phyloP scores from a whole-genome alignment of 768 basidiomycete species.

The Cytidiella melzeri region DNA sequence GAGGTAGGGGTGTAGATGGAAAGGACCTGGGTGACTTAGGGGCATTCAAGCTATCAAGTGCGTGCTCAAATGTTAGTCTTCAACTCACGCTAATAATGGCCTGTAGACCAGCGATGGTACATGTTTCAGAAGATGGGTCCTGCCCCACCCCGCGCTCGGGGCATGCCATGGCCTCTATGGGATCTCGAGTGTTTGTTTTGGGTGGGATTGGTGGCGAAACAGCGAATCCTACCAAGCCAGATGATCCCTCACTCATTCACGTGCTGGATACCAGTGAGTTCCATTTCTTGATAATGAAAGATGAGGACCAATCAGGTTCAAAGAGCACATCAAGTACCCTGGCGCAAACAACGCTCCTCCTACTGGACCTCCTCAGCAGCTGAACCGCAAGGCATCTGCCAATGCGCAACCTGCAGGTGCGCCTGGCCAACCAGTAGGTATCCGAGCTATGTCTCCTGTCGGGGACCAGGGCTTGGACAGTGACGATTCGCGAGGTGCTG shows the following conservation, averaged over 20 bases:
- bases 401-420: slow-evolving; percentile 19
- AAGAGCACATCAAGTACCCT: slow-evolving; percentile 93
- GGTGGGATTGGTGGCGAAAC: slow-evolving; percentile 97
- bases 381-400: slow-evolving; percentile 44
- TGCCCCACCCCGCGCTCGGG: slow-evolving; percentile 89
- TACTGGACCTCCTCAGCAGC: slow-evolving; percentile 25
- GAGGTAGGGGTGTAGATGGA: slow-evolving; percentile 94
- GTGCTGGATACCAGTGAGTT: slow-evolving; percentile 90
- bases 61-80: slow-evolving; percentile 29
- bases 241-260: slow-evolving; percentile 81
- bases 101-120: slow-evolving; percentile 92
- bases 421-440: slow-evolving; percentile 22
- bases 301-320: not conserved
- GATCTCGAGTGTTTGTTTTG: slow-evolving; percentile 83
- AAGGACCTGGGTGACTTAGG: slow-evolving; percentile 92
- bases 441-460: slow-evolving; percentile 64
- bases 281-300: not conserved
- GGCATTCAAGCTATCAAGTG: slow-evolving; percentile 96
- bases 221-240: slow-evolving; percentile 60
- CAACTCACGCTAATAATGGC: not conserved
- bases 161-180: slow-evolving; percentile 96
- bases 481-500: slow-evolving; percentile 59
- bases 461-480: slow-evolving; percentile 35
- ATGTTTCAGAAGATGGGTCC: slow-evolving; percentile 99
- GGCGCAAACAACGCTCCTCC: slow-evolving; percentile 46